These are phyloP conservation scores for Imleria badia DNA, from an alignment of 768 basidiomycete species.

Conservation along the genomic window DNA sequence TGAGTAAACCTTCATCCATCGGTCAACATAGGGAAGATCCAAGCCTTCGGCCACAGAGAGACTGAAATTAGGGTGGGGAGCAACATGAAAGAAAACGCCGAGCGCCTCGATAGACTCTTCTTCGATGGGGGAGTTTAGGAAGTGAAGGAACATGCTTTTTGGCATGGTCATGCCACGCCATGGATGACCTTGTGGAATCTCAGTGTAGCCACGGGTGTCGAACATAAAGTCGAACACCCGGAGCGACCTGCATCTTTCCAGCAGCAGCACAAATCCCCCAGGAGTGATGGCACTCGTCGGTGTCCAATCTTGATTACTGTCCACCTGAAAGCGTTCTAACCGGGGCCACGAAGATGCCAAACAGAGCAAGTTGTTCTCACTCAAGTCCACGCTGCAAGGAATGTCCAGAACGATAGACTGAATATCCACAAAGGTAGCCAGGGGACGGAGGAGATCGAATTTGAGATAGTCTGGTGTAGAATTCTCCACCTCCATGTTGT, in stretches of 20 bases:
- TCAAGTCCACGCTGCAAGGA: neutral
- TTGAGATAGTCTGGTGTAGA: too few species aligned
- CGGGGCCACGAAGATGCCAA: too few species aligned
- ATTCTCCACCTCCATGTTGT: too few species aligned
- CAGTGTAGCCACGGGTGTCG: conserved; percentile 7
- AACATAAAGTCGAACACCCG: conserved; percentile 2
- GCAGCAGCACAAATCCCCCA: conserved; percentile 1
- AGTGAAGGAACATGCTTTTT: neutral
- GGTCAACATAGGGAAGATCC: neutral
- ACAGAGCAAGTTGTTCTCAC: too few species aligned
- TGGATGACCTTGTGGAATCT: conserved; percentile 2
- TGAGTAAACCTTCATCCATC: neutral
- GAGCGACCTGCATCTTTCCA: conserved; percentile 15
- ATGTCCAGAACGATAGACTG: neutral
- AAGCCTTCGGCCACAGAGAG: neutral
- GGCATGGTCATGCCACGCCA: conserved; percentile 8
- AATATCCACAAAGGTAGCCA: neutral
- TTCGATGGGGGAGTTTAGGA: conserved; percentile 1
- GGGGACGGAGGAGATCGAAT: too few species aligned
- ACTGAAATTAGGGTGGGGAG: neutral
- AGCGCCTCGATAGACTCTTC: conserved; percentile 6
- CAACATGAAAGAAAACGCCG: conserved; percentile 9
- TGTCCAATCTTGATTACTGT: neutral
- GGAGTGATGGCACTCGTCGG: conserved; percentile 4
- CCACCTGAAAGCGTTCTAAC: neutral